Percentiles rank a stretch among this genome's conserved stretches.
Evolutionary conservation across 176 grass and related monocot genomes (phyloP).

Genomic region (Triticum timopheevii): DNA sequence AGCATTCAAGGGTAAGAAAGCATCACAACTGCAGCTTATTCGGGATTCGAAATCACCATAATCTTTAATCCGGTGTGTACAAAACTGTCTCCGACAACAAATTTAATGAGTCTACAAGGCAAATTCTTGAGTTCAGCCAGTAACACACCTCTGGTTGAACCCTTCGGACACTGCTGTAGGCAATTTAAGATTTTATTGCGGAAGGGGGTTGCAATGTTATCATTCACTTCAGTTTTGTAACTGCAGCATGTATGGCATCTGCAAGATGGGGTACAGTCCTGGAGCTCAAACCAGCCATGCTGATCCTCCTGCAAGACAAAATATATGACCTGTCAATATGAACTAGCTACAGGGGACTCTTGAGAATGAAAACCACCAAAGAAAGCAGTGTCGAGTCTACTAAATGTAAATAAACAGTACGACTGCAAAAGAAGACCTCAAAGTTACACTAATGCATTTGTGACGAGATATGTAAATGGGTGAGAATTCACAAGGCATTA

Average conservation of each 20-base stretch:
- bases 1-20: neutral
- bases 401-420: neutral
- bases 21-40: neutral
- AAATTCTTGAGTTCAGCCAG: conserved; percentile 15
- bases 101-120: conserved; percentile 13
- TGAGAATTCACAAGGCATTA: conserved; percentile 37
- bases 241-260: conserved; percentile 90
- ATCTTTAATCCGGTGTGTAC: conserved; percentile 13
- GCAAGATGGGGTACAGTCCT: conserved; percentile 69
- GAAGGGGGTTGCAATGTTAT: neutral
- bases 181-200: conserved; percentile 37
- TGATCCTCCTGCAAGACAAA: conserved; percentile 85
- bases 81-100: conserved; percentile 12
- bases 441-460: neutral
- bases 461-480: neutral
- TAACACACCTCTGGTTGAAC: conserved; percentile 26
- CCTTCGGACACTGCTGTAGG: neutral
- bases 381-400: neutral
- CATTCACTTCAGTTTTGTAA: conserved; percentile 59
- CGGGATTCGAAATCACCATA: neutral
- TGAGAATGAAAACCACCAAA: neutral
- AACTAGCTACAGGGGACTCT: neutral
- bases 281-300: conserved; percentile 87
- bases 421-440: neutral
- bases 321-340: neutral